Percentiles rank a stretch among this genome's conserved stretches.
Conservation (phyloP, 2,329 filamentous ascomycete genomes). For the Bipolaris sorokiniana region DNA sequence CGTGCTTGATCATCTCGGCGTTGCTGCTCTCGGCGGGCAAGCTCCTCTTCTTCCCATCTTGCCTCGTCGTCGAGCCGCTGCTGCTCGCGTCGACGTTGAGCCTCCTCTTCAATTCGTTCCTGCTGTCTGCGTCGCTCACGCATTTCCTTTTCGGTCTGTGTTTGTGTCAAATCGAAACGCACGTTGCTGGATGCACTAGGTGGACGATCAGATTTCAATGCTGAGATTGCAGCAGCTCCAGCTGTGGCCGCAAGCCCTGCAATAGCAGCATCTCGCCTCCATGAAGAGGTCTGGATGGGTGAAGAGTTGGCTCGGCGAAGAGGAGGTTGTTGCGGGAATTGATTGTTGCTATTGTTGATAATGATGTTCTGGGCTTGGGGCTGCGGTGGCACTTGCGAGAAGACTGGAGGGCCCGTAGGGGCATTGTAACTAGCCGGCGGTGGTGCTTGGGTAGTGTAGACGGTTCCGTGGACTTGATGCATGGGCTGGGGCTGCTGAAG, state of each 20-base stretch:
- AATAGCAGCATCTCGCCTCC: constrained; percentile 52
- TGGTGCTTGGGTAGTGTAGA: constrained; percentile 62
- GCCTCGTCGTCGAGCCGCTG: constrained; percentile 27
- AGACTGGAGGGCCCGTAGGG: constrained; percentile 51
- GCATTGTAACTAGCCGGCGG: constrained; percentile 50
- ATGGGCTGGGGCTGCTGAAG: constrained; percentile 88
- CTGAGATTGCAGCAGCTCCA: constrained; percentile 50
- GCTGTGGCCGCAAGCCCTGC: constrained; percentile 53
- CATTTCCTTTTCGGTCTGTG: constrained; percentile 59
- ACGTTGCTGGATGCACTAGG: constrained; percentile 54
- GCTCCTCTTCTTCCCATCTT: constrained; percentile 25
- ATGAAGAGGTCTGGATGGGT: constrained; percentile 50
- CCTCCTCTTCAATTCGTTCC: constrained; percentile 36
- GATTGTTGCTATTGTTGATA: constrained; percentile 21
- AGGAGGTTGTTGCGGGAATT: constrained; percentile 26
- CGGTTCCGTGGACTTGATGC: constrained; percentile 70
- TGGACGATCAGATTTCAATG: constrained; percentile 27
- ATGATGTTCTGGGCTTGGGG: constrained; percentile 29
- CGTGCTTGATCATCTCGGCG: constrained; percentile 29
- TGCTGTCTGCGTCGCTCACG: constrained; percentile 46
- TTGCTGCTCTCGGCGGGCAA: constrained; percentile 27
- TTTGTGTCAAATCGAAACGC: constrained; percentile 63
- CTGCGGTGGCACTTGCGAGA: constrained; percentile 38
- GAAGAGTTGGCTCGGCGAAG: constrained; percentile 56
- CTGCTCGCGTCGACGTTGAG: constrained; percentile 28